phyloP scores from a whole-genome alignment of 371 early-diverging fungal species.

The Conidiobolus incongruus region DNA sequence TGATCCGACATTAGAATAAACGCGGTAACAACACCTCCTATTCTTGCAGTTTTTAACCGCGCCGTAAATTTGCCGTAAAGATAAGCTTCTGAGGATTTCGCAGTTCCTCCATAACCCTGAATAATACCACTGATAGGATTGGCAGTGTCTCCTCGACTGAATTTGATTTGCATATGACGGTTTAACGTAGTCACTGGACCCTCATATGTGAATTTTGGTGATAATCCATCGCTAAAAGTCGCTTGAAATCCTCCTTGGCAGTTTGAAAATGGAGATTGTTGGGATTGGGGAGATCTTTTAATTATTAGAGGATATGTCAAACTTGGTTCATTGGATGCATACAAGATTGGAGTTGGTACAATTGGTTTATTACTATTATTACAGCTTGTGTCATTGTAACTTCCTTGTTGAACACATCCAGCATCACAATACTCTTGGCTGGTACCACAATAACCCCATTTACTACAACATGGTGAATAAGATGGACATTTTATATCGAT shows the following conservation, averaged over 20 bases:
- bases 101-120: not conserved
- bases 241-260: not conserved
- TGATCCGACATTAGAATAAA: not conserved
- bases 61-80: slow-evolving; percentile 5
- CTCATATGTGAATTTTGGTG: not conserved
- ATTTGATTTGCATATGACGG: not conserved
- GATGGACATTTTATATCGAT: not conserved
- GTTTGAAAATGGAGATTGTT: not conserved
- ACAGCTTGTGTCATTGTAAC: not conserved
- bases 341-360: too few species aligned
- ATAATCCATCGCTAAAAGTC: not conserved
- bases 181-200: not conserved
- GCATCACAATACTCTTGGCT: not conserved
- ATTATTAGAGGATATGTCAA: too few species aligned
- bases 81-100: not conserved
- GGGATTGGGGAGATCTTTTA: too few species aligned
- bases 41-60: slow-evolving; percentile 3
- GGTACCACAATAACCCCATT: slow-evolving; percentile 1
- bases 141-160: not conserved
- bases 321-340: too few species aligned
- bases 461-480: slow-evolving; percentile 2
- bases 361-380: too few species aligned
- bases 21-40: slow-evolving; percentile 6
- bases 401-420: not conserved
- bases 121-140: not conserved